A percentile compares a stretch with the other conserved stretches of the same genome.
Evolutionary conservation across 176 grass and related monocot species (phyloP).

Genomic region (Eremochloa ophiuroides): DNA sequence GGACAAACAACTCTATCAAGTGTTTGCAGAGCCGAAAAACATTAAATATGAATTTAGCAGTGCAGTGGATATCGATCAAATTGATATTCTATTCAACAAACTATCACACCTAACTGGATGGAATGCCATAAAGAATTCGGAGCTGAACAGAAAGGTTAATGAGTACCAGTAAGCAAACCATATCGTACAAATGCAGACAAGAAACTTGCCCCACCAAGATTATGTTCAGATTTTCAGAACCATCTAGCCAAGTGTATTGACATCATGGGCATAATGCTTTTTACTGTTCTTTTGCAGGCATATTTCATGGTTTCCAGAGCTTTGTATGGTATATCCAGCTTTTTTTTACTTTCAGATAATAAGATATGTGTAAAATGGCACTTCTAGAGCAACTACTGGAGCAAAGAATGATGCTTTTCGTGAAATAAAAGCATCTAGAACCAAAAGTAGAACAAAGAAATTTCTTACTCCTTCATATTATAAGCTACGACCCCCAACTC

Average conservation of each 20-base stretch:
- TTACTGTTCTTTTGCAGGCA: not conserved
- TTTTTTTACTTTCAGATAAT: not conserved
- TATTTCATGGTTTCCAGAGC: not conserved
- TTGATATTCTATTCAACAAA: slow-evolving; percentile 19
- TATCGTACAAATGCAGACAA: not conserved
- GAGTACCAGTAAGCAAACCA: not conserved
- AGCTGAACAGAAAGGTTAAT: slow-evolving; percentile 12
- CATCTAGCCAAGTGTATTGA: slow-evolving; percentile 8
- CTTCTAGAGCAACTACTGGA: slow-evolving; percentile 15
- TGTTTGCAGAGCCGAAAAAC: not conserved
- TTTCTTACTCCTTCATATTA: slow-evolving; percentile 94
- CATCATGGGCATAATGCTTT: not conserved
- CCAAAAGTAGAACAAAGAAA: slow-evolving; percentile 5
- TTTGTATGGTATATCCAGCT: not conserved
- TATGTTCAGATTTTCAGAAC: slow-evolving; percentile 12
- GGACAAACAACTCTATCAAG: slow-evolving; percentile 29
- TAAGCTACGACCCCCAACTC: slow-evolving; percentile 93
- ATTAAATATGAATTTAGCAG: not conserved
- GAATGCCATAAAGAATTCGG: slow-evolving; percentile 1
- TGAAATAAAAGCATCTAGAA: slow-evolving; percentile 8
- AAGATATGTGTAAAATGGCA: not conserved
- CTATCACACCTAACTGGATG: slow-evolving; percentile 14
- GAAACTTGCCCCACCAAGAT: not conserved
- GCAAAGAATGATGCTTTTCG: no score
- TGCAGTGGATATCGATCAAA: not conserved